Evolutionary conservation across 805 yeast species (phyloP), one percentile per base, ranked within the genome.

Genomic region (Yamadazyma sp.): DNA sequence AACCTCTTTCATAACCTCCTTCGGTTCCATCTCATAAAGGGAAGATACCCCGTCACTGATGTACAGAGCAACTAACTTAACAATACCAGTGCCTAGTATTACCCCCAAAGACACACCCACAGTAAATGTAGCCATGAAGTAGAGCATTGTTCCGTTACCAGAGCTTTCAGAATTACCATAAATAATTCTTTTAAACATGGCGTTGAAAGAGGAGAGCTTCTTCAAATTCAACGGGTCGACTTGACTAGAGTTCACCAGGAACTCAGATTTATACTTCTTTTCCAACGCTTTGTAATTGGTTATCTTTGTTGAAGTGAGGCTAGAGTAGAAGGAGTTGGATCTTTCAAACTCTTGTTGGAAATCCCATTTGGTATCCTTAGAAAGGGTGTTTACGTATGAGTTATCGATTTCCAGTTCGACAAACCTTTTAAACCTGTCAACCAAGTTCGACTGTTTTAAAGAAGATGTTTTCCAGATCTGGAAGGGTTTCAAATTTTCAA

Each of bases 401-500:
- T 29, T 32, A 26, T 35, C 40, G 7, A 50, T 41, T 41, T 62
- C 67, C 6, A 50, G 41, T 37, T 61, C 67, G 15, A 66, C 43
- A 40, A 62, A 61, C n/a, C 35, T 40, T 22, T 55, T 52, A 11
- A 66, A 42, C 30, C 56, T 56, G 19, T 46, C 35, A 10, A 58
- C 28, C 12, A 65, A 43, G 16, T 50, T 54, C 3, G 41, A 47
- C 24, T 54, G 55, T 25, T 46, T 52, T 25, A 66, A 45, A 2
- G 68, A 57, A 3, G 67, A 46, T 3, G 70, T 50, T 38, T 67
- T 68, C 66, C 71, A 64, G 21, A 61, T 57, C 44, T 66, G 72
- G 37, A 52, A 55, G 0, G 73, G 73, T 21, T 51, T 53, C 12
- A 57, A 40, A 15, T 37, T 38, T 42, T 56, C 56, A 29, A 67